These are phyloP conservation scores for Vigna mungo DNA, from an alignment of 306 rosid species.

Conservation along the genomic window DNA sequence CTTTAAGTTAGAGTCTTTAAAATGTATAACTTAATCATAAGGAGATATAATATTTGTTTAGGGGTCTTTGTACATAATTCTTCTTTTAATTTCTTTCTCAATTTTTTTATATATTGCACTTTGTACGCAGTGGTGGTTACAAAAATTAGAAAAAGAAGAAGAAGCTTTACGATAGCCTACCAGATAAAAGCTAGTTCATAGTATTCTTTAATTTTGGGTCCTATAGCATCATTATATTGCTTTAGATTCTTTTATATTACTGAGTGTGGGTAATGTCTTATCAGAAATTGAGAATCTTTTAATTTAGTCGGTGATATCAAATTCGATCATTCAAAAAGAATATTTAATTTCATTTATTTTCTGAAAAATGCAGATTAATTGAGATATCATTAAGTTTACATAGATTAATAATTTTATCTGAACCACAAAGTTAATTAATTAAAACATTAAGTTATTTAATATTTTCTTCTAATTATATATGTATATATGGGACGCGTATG, in stretches of 20 bases:
- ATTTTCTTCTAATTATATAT: not conserved
- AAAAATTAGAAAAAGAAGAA: not conserved
- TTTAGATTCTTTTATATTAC: not conserved
- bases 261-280: not conserved
- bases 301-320: not conserved
- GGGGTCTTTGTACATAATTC: not conserved
- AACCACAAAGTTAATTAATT: not conserved
- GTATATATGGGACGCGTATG: too few relatives aligned
- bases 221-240: not conserved
- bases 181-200: not conserved
- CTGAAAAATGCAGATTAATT: not conserved
- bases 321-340: not conserved
- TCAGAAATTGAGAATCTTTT: not conserved
- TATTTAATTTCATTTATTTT: not conserved
- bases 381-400: not conserved
- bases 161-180: not conserved
- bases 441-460: not conserved
- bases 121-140: not conserved
- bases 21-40: not conserved
- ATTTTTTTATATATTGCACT: not conserved
- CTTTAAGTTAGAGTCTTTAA: not conserved
- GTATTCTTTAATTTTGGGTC: constrained; percentile 12
- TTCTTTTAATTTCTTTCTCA: too few relatives aligned
- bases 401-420: not conserved
- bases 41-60: not conserved